Conservation (phyloP, 2,329 filamentous ascomycete species). For the Onygena corvina region DNA sequence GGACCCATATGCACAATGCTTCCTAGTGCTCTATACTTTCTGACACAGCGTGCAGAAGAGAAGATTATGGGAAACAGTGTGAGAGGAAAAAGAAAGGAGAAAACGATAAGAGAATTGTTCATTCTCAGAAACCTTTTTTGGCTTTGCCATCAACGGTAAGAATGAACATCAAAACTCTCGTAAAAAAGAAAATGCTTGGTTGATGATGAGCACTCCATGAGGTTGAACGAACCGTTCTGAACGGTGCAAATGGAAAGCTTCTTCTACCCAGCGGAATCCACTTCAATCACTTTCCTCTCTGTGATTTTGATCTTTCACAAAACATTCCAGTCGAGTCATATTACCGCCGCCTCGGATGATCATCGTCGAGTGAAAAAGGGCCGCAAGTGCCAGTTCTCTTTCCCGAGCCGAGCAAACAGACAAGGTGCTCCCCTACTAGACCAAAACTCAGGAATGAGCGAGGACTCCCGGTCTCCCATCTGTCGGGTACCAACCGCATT, state of each 20-base stretch:
- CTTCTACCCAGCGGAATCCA: no score
- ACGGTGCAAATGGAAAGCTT: neutral
- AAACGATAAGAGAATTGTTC: neutral
- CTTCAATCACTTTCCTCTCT: no score
- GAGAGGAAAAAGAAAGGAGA: neutral
- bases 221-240: constrained; percentile 1
- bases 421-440: constrained; percentile 3
- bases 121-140: constrained; percentile 4
- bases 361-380: neutral
- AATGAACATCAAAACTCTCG: neutral
- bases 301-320: no score
- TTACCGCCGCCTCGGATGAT: neutral
- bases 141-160: neutral
- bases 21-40: neutral
- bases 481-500: constrained; percentile 1
- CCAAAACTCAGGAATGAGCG: constrained; percentile 3
- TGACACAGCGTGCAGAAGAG: constrained; percentile 3
- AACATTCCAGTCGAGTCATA: neutral
- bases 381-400: neutral
- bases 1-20: constrained; percentile 2
- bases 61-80: neutral
- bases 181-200: neutral
- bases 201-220: neutral
- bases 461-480: neutral
- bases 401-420: neutral